Evolutionary conservation across 768 basidiomycete genomes (phyloP).

Genomic region (Mycena haematopus): DNA sequence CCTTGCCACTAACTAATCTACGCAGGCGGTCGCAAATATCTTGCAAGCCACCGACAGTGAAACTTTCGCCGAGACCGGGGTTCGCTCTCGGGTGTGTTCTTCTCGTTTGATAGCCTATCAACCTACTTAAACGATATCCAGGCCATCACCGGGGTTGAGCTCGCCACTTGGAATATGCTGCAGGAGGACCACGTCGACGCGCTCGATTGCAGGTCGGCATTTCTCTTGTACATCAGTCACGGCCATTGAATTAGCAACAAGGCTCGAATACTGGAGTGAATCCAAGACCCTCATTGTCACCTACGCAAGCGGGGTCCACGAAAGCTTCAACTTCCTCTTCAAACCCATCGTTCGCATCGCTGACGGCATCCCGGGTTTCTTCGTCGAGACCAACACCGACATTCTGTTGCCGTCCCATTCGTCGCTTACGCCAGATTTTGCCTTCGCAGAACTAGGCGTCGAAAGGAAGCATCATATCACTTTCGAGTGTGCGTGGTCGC

Average conservation of each 20-base stretch:
- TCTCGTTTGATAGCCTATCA: no score
- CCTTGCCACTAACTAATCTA: no score
- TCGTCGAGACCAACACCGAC: neutral
- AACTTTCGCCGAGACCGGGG: no score
- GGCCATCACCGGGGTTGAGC: no score
- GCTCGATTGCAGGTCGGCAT: neutral
- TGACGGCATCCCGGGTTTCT: neutral
- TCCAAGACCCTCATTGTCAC: slow-evolving; percentile 2
- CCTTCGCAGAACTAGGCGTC: no score
- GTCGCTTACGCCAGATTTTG: slow-evolving; percentile 6
- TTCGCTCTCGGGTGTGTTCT: no score
- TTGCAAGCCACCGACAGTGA: no score
- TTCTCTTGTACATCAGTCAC: neutral
- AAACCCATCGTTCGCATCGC: slow-evolving; percentile 1
- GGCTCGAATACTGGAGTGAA: neutral
- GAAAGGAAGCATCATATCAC: no score
- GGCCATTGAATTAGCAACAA: neutral
- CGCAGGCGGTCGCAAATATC: no score
- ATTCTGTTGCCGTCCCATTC: neutral
- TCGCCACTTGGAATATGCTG: neutral
- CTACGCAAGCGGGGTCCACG: slow-evolving; percentile 5
- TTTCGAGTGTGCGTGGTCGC: no score
- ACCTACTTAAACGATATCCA: no score
- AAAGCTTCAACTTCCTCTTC: neutral
- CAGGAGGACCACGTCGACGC: neutral